A percentile compares a stretch with the other conserved stretches of the same genome.
phyloP scores from a whole-genome alignment of 2,329 filamentous ascomycete species.

The Hymenoscyphus occultus region DNA sequence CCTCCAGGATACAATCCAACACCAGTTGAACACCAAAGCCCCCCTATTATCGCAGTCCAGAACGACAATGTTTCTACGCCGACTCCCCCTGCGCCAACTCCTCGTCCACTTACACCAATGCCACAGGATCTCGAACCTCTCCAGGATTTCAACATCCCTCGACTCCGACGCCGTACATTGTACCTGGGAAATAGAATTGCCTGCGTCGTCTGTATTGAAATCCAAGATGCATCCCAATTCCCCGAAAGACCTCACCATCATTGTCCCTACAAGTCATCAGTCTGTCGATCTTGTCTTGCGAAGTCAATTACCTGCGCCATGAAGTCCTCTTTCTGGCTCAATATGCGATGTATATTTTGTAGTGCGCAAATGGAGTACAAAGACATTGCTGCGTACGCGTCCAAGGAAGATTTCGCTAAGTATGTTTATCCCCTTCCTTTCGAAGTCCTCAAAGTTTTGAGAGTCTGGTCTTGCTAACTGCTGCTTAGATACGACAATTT shows the following conservation, averaged over 20 bases:
- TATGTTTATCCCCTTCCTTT: neutral
- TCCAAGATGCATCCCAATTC: neutral
- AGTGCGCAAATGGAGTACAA: slow-evolving; percentile 17
- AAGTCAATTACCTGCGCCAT: slow-evolving; percentile 14
- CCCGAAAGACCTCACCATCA: neutral
- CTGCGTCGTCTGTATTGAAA: neutral
- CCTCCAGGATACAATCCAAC: neutral
- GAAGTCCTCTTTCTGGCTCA: slow-evolving; percentile 18
- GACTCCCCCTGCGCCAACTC: neutral
- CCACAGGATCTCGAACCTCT: neutral
- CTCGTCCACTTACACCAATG: neutral
- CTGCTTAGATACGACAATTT: slow-evolving; percentile 13
- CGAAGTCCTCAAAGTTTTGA: neutral
- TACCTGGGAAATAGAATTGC: neutral
- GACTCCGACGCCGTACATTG: neutral
- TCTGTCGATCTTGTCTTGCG: slow-evolving; percentile 12
- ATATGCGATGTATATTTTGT: slow-evolving; percentile 23
- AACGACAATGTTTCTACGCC: neutral
- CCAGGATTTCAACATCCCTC: neutral
- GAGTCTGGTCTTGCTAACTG: neutral
- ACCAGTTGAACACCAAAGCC: neutral
- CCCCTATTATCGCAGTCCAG: neutral
- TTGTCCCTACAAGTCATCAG: neutral
- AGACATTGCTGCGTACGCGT: slow-evolving; percentile 20
- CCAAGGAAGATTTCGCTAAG: slow-evolving; percentile 17